Evolutionary conservation across 108 stramenopile species (phyloP).

Genomic region (Discostella stelligeroides): DNA sequence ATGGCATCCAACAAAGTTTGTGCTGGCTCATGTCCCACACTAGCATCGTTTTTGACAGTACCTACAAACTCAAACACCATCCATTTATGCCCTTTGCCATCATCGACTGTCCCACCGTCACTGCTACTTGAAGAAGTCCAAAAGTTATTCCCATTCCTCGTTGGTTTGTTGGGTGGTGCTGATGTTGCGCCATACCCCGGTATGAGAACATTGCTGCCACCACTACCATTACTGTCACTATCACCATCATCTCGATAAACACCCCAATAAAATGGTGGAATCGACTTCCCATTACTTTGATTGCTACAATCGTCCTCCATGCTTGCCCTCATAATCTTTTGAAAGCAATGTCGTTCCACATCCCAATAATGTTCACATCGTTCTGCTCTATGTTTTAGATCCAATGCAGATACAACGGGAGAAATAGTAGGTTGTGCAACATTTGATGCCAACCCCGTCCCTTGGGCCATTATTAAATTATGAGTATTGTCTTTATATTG

Average conservation of each 20-base stretch:
- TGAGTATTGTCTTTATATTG: neutral
- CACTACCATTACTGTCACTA: neutral
- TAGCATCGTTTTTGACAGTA: neutral
- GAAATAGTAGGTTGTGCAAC: no score
- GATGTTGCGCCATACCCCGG: neutral
- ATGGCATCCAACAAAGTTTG: conserved; percentile 60
- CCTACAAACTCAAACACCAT: conserved; percentile 66
- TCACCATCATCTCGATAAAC: conserved; percentile 37
- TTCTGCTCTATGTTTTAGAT: conserved; percentile 38
- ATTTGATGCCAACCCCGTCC: conserved; percentile 17
- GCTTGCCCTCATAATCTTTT: conserved; percentile 46
- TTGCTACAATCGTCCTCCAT: conserved; percentile 22
- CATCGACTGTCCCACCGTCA: no score
- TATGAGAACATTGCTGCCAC: conserved; percentile 7
- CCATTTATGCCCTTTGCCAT: conserved; percentile 48
- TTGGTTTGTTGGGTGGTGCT: neutral
- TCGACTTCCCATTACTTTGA: neutral
- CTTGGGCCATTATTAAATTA: neutral
- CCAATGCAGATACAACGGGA: conserved; percentile 24
- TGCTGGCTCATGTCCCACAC: conserved; percentile 31
- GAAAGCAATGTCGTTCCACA: conserved; percentile 73
- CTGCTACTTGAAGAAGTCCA: no score
- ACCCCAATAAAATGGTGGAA: conserved; percentile 47
- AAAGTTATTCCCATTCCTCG: neutral
- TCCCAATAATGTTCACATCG: conserved; percentile 75